Percentiles rank a stretch among this genome's conserved stretches.
Conservation (phyloP, 306 rosid genomes). For the Cicer yamashitae region DNA sequence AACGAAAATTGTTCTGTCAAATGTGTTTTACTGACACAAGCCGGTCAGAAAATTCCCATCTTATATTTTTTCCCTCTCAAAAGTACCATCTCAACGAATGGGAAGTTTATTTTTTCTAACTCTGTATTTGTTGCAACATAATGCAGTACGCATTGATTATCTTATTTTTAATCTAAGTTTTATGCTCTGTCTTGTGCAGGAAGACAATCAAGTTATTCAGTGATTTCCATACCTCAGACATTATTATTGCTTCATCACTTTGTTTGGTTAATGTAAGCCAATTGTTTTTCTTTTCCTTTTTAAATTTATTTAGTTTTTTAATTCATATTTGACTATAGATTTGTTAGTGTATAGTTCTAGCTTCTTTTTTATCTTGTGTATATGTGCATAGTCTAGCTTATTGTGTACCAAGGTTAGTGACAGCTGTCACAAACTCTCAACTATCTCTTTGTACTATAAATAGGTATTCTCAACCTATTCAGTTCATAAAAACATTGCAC, state of each 20-base stretch:
- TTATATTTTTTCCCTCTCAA: constrained; percentile 8
- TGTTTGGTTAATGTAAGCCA: constrained; percentile 69
- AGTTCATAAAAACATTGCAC: background rate
- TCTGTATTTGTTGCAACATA: constrained; percentile 5
- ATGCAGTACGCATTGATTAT: constrained; percentile 22
- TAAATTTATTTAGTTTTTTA: constrained; percentile 29
- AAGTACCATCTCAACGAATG: constrained; percentile 8
- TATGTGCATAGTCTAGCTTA: background rate
- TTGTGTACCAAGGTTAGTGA: background rate
- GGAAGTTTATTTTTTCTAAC: constrained; percentile 13
- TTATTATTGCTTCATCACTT: constrained; percentile 88
- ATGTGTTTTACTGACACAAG: constrained; percentile 2
- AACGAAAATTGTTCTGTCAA: background rate
- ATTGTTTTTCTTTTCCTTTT: background rate
- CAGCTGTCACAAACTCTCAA: background rate
- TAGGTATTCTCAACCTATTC: constrained; percentile 1
- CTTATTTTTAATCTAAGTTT: constrained; percentile 16
- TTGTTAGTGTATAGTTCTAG: constrained; percentile 1
- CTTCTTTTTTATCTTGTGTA: background rate
- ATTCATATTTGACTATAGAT: constrained; percentile 7
- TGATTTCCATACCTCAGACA: constrained; percentile 88
- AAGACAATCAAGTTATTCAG: constrained; percentile 81
- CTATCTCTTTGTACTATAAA: background rate
- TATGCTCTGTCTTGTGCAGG: constrained; percentile 51
- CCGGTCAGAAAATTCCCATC: background rate